Base-by-base conservation (phyloP, 495 filamentous ascomycete genomes). In the Penicillium diatomitis region DNA sequence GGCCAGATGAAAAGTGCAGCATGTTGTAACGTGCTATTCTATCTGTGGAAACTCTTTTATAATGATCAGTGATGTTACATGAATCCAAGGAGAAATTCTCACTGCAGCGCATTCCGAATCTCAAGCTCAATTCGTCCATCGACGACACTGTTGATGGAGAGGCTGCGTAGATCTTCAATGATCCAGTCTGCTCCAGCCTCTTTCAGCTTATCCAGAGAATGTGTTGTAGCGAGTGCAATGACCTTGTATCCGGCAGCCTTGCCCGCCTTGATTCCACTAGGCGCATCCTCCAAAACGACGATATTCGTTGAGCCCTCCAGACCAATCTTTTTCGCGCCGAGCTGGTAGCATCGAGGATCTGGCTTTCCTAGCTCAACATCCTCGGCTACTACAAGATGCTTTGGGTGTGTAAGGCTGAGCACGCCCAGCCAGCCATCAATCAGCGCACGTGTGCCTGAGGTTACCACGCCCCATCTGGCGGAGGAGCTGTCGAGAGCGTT, bases 191-290 rank as follows among this genome's bases (percentile, higher is more conserved):
- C 86, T 7, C 79, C 85, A 8, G 88, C 86, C 30, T 73, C 77
- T 46, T 73, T 56, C 27, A 96, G 72, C 65, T 90, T 76, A 55
- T 81, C 80, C 37, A 82, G 69, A 20, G 79, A 77, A 66, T 98
- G 91, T 41, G 86, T 90, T 38, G 91, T 96, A 41, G 84, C 82
- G 32, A 98, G 64, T n/a, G 83, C 90, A 38, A 95, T 67, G 4
- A 98, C 92, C 61, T 81, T 82, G 69, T 88, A 97, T 2, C 88
- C 88, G 3, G 92, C 91, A 1, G 82, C 87, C 67, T 92, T 95
- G 27, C 92, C 91, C 12, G 90, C 83, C 43, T 67, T 70, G 52
- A 96, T 90, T 3, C 92, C 92, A n/a, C 90, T 89, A 0, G 92
- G 91, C 42, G 86, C 85, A 67, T 98, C 92, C 65, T 98, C 92